Conservation (phyloP, 23 red algal genomes). For the Cyanidiococcus yangmingshanensis region DNA sequence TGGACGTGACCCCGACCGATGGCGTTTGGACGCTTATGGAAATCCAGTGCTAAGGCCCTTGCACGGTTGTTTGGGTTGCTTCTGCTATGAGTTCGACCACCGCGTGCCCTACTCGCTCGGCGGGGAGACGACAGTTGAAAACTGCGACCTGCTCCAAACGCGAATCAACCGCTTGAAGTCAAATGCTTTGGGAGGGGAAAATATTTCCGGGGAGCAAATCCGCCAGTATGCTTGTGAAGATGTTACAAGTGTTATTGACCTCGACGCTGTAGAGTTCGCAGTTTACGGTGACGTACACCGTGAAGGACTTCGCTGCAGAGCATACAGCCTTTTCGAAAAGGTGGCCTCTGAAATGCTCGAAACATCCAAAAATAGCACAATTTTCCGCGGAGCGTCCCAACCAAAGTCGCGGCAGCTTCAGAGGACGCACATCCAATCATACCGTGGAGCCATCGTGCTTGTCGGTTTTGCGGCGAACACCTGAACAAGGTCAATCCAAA, state of each 20-base stretch:
- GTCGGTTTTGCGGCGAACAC: too few relatives aligned
- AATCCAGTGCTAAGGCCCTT: conserved; percentile 27
- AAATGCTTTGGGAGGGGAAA: neutral
- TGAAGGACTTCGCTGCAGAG: conserved; percentile 4
- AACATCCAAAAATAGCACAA: too few relatives aligned
- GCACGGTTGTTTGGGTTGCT: conserved; percentile 22
- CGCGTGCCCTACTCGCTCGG: conserved; percentile 29
- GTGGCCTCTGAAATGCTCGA: neutral
- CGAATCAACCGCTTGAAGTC: conserved; percentile 32
- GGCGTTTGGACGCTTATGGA: conserved; percentile 19
- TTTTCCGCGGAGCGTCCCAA: too few relatives aligned
- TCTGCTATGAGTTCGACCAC: conserved; percentile 33
- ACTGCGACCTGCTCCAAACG: conserved; percentile 29
- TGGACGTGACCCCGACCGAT: conserved; percentile 30
- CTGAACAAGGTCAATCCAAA: too few relatives aligned
- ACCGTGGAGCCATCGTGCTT: too few relatives aligned
- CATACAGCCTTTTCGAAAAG: conserved; percentile 30
- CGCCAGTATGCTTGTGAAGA: conserved; percentile 25
- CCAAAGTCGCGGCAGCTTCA: too few relatives aligned
- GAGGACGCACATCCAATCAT: too few relatives aligned
- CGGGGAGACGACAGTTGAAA: conserved; percentile 21
- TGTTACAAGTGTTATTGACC: neutral
- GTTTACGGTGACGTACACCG: conserved; percentile 30
- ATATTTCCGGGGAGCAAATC: conserved; percentile 25
- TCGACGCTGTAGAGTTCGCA: conserved; percentile 25